These are phyloP conservation scores for Leishmania mexicana DNA, from an alignment of 208 protist species.

Conservation along the genomic window DNA sequence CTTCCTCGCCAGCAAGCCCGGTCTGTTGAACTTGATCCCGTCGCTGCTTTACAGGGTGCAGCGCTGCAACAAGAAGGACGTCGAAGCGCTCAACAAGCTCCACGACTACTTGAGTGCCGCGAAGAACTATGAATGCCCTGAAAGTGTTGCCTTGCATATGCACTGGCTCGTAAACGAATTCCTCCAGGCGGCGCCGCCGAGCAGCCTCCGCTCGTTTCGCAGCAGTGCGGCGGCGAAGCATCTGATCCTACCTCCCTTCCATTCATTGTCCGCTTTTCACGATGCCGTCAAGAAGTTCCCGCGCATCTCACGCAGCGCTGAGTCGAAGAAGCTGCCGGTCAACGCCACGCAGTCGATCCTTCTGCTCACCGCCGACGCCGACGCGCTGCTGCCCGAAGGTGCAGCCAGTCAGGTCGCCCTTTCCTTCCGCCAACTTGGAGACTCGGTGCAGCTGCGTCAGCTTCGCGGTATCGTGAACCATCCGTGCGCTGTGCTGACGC, in stretches of 20 bases:
- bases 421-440: constrained; percentile 13
- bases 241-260: constrained; percentile 4
- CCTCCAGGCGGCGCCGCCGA: constrained; percentile 1
- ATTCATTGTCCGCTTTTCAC: constrained; percentile 23
- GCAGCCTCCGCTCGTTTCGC: constrained; percentile 5
- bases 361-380: constrained; percentile 35
- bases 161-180: constrained; percentile 52
- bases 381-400: constrained; percentile 33
- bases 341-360: constrained; percentile 35
- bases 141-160: constrained; percentile 26
- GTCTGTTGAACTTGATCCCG: constrained; percentile 43
- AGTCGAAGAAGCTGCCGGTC: constrained; percentile 7
- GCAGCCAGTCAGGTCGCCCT: constrained; percentile 22
- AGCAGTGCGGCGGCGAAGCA: not conserved
- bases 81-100: constrained; percentile 43
- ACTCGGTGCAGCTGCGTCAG: constrained; percentile 15
- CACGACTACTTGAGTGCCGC: constrained; percentile 25
- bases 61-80: constrained; percentile 45
- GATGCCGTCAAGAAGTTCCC: constrained; percentile 27
- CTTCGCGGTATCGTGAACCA: constrained; percentile 32
- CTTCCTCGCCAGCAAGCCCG: constrained; percentile 23
- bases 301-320: not conserved
- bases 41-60: constrained; percentile 73
- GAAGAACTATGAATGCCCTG: constrained; percentile 16
- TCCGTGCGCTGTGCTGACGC: constrained; percentile 23